Percentiles rank a stretch among this genome's conserved stretches.
Evolutionary conservation across 345 rosid species (phyloP).

Genomic region (Conringia planisiliqua): DNA sequence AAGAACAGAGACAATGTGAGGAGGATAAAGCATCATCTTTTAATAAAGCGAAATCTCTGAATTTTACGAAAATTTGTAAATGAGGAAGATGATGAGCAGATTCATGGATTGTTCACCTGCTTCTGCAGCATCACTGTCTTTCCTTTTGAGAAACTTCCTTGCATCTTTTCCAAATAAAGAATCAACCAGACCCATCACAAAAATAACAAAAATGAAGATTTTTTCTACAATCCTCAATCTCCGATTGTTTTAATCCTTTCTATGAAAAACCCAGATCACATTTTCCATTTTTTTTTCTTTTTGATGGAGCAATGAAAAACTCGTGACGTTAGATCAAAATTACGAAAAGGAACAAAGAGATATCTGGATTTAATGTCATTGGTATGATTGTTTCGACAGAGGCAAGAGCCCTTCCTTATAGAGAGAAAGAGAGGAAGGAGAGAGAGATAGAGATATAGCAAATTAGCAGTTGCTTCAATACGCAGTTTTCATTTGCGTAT

Average conservation of each 20-base stretch:
- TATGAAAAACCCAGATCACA: slow-evolving; percentile 29
- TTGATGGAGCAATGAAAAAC: not conserved
- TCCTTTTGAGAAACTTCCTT: slow-evolving; percentile 70
- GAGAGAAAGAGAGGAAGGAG: not conserved
- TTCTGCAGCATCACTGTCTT: slow-evolving; percentile 96
- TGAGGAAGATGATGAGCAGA: not conserved
- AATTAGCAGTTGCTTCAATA: slow-evolving; percentile 29
- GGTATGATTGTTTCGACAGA: slow-evolving; percentile 23
- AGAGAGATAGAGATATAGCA: not conserved
- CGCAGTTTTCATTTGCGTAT: slow-evolving; percentile 34
- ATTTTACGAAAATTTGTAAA: not conserved
- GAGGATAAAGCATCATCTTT: not conserved
- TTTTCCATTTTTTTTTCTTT: not conserved
- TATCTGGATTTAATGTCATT: slow-evolving; percentile 1
- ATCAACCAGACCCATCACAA: slow-evolving; percentile 47
- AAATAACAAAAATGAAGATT: not conserved
- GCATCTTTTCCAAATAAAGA: slow-evolving; percentile 41
- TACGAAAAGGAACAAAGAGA: not conserved
- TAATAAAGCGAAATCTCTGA: not conserved
- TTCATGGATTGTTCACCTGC: slow-evolving; percentile 42
- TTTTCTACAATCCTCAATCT: not conserved
- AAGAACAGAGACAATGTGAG: not conserved
- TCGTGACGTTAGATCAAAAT: slow-evolving; percentile 3
- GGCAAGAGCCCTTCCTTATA: slow-evolving; percentile 28
- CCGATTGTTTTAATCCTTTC: slow-evolving; percentile 6